Percentiles rank a stretch among this genome's conserved stretches.
Conservation (phyloP, 148 eudicot genomes). For the Heliamphora exappendiculata region DNA sequence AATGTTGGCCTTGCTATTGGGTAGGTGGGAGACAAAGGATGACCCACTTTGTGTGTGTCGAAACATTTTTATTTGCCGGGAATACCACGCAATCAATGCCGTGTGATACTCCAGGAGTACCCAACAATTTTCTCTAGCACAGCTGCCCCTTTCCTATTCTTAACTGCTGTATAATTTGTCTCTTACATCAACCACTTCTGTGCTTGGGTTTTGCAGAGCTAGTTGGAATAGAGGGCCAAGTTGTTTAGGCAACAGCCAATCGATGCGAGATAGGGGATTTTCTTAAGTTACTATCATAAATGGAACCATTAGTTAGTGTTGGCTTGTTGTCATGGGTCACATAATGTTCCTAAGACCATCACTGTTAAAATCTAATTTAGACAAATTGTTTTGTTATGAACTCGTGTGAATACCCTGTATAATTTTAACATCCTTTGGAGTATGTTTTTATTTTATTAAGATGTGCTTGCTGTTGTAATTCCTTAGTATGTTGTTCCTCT, state of each 20-base stretch:
- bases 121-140: too few species aligned
- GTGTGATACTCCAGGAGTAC: too few species aligned
- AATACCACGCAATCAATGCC: too few species aligned
- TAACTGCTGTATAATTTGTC: not conserved
- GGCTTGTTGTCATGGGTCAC: constrained; percentile 7
- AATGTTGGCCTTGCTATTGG: too few species aligned
- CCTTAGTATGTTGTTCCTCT: too few species aligned
- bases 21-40: too few species aligned
- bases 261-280: not conserved
- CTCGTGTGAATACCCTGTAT: not conserved
- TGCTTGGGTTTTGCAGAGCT: constrained; percentile 18
- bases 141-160: not conserved
- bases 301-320: not conserved
- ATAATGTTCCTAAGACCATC: not conserved
- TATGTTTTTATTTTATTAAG: too few species aligned
- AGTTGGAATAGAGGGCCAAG: not conserved
- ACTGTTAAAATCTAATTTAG: not conserved
- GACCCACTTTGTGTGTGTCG: too few species aligned
- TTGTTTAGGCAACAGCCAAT: not conserved
- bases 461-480: too few species aligned
- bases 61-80: too few species aligned
- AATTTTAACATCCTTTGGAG: not conserved
- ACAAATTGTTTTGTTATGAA: not conserved
- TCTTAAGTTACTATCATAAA: not conserved
- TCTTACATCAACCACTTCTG: not conserved